Base-by-base conservation (phyloP, 2,329 filamentous ascomycete genomes). In the Sporothrix mexicana region DNA sequence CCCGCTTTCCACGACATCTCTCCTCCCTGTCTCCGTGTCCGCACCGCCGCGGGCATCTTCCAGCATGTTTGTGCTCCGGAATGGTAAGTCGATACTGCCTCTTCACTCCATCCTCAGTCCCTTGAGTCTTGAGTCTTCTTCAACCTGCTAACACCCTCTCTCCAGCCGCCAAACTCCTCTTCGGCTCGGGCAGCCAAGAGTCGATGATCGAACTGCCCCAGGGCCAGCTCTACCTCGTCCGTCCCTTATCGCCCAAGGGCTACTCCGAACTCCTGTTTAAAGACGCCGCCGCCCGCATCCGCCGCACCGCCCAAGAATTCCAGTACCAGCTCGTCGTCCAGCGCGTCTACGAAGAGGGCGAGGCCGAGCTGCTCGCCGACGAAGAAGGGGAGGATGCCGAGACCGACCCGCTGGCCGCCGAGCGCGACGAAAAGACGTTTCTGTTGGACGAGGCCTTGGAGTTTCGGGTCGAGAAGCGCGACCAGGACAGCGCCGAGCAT, bases 211-310 rank as follows among this genome's bases (percentile, higher is more conserved):
- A 98, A 81, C 91, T 99, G 59, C 91, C 95, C 17, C 94, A 98
- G 82, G 96, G 96, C 80, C 95, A 98, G 82, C 93, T 99, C 61
- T 99, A 98, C 82, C 92, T 99, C 77, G 96, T 99, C 78, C 93
- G 96, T 78, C 96, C 96, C 12, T 89, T 94, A 68, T 98, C 95
- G 8, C 94, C 95, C 73, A 99, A 99, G 82, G 96, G 96, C 76
- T 98, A 98, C 81, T 98, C 95, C 1, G 96, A 99, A 83, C 94
- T 98, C 80, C 97, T 99, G 83, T 99, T 98, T 87, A 97, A 96
- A 82, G 96, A 99, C 90, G 92, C 94, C 53, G 93, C 94, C 64
- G 94, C 95, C 70, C 94, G 92, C 75, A 97, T 99, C 79, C 92
- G 97, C 76, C 91, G 93, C 76, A 98, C 96, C 17, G 95, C 93